Evolutionary conservation across 768 basidiomycete species (phyloP), one percentile per base, ranked within the genome.

Genomic region (Pleurotus giganteus): DNA sequence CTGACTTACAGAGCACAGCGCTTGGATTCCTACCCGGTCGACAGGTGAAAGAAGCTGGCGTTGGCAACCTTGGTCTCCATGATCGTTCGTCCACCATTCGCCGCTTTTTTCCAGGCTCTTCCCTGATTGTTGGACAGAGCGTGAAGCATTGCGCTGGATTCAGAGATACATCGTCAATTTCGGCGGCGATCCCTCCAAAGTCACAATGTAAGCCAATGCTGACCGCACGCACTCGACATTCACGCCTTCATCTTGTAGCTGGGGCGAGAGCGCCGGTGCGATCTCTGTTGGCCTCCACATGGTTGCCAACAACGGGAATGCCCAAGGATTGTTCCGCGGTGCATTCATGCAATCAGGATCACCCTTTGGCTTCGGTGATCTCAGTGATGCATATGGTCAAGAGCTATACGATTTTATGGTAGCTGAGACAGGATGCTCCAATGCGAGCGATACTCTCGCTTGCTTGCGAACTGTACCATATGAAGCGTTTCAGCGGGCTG

Each of bases 191-290:
- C 74, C 77, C 4, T 58, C 60, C 0, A 79, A 77, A 55, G 82
- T 82, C 13, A 80, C 77, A 0, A 71, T 83, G 78, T 80, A 58
- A n/a, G 65, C 58, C 17, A 23, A 29, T 1, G 2, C 23, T 49
- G 28, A 24, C 12, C 3, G 8, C 37, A 31, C 6, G 6, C 31
- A 8, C n/a, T 8, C 9, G 39, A 52, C 47, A 32, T 7, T 13
- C 24, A 5, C 39, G 39, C 1, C 39, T 4, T 3, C 31, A 29
- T 15, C 47, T 42, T 50, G 12, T 55, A 79, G 79, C 32, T 80
- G 76, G 70, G 84, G 84, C 12, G 74, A 83, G 64, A 78, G 75
- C 4, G 81, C 84, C 0, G 85, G 84, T 3, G 82, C 83, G 1
- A 77, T 81, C 42, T 77, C 77, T 37, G 78, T 77, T 9, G 66